Evolutionary conservation across 768 basidiomycete genomes (phyloP).

Genomic region (Rhodotorula paludigena): DNA sequence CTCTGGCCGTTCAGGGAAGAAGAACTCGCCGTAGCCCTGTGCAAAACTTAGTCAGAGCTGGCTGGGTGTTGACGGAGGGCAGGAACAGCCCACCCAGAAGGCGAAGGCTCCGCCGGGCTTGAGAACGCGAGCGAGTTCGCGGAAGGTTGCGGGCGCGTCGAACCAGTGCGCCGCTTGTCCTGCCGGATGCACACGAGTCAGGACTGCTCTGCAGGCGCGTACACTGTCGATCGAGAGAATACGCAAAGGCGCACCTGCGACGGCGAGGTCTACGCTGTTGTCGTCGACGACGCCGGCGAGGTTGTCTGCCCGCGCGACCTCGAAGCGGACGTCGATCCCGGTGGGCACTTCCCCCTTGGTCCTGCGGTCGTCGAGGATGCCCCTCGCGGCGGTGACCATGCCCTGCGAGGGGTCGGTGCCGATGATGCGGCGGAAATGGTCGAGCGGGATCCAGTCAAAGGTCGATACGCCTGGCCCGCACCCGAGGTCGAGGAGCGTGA

Average conservation of each 20-base stretch:
- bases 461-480: conserved; percentile 50
- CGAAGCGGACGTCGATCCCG: conserved; percentile 31
- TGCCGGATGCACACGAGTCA: conserved; percentile 40
- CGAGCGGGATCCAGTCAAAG: conserved; percentile 49
- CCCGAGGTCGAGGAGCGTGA: conserved; percentile 25
- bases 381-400: conserved; percentile 59
- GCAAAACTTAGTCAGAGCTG: not conserved
- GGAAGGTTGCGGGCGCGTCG: conserved; percentile 66
- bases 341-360: conserved; percentile 46
- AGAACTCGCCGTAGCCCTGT: conserved; percentile 62
- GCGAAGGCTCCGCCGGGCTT: conserved; percentile 63
- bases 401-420: conserved; percentile 69
- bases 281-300: conserved; percentile 58
- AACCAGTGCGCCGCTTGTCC: conserved; percentile 82
- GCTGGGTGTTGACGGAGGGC: conserved; percentile 37
- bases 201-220: not conserved
- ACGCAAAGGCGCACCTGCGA: conserved; percentile 55
- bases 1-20: conserved; percentile 59
- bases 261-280: conserved; percentile 61
- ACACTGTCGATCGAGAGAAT: not conserved
- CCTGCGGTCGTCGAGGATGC: not conserved
- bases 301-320: conserved; percentile 48
- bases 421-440: conserved; percentile 56
- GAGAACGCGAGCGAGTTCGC: conserved; percentile 60
- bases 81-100: conserved; percentile 76